Conservation (phyloP, 352 stramenopile genomes). For the Globisporangium nunn region DNA sequence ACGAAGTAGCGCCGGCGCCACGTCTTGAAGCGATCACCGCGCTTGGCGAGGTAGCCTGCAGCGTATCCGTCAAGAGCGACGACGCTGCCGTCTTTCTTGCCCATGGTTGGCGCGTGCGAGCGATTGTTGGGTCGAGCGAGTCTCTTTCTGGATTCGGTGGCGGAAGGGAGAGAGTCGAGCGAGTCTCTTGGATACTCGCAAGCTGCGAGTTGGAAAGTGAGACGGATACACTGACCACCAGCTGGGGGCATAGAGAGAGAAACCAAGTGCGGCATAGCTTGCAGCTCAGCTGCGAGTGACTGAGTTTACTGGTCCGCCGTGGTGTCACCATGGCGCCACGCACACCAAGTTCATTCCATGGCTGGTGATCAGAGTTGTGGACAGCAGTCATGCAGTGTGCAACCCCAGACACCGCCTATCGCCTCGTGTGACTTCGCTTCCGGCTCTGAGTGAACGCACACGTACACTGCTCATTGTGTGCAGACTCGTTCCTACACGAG, state of each 20-base stretch:
- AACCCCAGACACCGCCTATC: too few relatives aligned
- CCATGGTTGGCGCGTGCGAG: constrained; percentile 2
- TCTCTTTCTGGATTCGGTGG: background rate
- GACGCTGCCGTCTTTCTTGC: constrained; percentile 22
- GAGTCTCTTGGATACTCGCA: background rate
- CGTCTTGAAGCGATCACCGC: constrained; percentile 61
- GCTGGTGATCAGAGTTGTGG: too few relatives aligned
- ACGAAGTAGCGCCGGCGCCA: constrained; percentile 79
- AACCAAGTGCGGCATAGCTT: background rate
- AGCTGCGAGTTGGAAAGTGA: background rate
- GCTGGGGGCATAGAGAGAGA: background rate
- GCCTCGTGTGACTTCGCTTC: too few relatives aligned
- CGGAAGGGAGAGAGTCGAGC: background rate
- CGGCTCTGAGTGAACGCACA: too few relatives aligned
- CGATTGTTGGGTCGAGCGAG: background rate
- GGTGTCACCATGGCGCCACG: too few relatives aligned
- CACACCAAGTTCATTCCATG: too few relatives aligned
- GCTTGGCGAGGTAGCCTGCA: constrained; percentile 62
- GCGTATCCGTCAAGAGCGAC: constrained; percentile 55
- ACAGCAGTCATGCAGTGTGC: too few relatives aligned
- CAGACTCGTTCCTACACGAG: too few relatives aligned
- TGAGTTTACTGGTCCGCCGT: too few relatives aligned
- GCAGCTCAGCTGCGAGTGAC: too few relatives aligned
- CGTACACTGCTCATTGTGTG: too few relatives aligned
- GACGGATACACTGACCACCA: background rate